Evolutionary conservation across 805 yeast species (phyloP), one percentile per base, ranked within the genome.

Genomic region (Candida sanyiensis): DNA sequence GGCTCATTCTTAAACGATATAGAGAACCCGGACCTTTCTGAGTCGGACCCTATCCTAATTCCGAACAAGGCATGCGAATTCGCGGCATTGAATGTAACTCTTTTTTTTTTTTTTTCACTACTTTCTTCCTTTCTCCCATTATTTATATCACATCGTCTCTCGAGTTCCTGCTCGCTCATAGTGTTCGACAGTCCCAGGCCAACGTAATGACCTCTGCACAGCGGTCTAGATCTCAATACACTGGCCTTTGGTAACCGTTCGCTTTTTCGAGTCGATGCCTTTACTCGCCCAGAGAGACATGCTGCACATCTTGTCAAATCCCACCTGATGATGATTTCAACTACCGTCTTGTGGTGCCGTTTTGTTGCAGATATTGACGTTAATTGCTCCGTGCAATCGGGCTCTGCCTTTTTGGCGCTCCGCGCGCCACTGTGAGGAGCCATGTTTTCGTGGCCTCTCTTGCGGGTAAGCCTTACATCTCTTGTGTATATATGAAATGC

Each of bases 261-360:
- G 29, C 22, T 15, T 15, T 17, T 9, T 7, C 20, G 8, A 2
- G 21, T 18, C 13, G 21, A 10, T 15, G 21, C 12, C 18, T 18
- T 8, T 16, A 6, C 5, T 18, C 20, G 12, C 19, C n/a, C n/a
- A n/a, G n/a, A n/a, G n/a, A n/a, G n/a, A n/a, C n/a, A n/a, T n/a
- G 21, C 34, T 57, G 70, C 69, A 64, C 69, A 62, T 57, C 40
- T 57, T 52, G 70, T 65, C 70, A 64, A 65, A 65, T 64, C 66
- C 69, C 66, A 50, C 57, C 44, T 55, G 59, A 52, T 49, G 46
- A 44, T 52, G 47, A 18, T 18, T 24, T 10, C 33, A 22, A 50
- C 49, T 40, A 47, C 63, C 57, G 48, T 58, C 62, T 55, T 51
- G 54, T 57, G 67, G 70, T 59, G 70, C 70, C 70, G 69, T 56